Evolutionary conservation across 2,329 filamentous ascomycete species (phyloP).

Genomic region (Phialemoniopsis sp.): DNA sequence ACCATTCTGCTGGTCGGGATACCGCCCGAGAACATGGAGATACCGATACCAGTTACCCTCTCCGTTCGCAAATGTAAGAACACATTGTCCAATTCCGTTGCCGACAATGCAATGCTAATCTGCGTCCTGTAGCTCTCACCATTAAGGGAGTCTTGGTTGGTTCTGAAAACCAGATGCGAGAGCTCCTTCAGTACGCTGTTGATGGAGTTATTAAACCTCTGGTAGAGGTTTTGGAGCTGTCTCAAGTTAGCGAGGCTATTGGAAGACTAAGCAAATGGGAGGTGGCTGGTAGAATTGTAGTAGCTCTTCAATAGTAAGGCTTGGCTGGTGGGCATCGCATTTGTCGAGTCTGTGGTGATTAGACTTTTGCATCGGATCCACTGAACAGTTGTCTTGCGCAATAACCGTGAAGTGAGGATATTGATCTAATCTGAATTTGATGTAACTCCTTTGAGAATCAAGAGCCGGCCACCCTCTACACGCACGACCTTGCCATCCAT

Average conservation of each 20-base stretch:
- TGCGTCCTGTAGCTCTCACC: not conserved
- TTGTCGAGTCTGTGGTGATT: too few relatives aligned
- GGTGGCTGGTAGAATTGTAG: too few relatives aligned
- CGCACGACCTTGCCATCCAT: conserved; percentile 27
- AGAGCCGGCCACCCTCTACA: conserved; percentile 31
- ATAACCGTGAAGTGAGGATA: too few relatives aligned
- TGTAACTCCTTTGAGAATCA: conserved; percentile 1
- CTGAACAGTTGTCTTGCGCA: too few relatives aligned
- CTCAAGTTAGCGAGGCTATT: too few relatives aligned
- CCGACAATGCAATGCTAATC: too few relatives aligned
- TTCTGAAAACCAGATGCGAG: conserved; percentile 1
- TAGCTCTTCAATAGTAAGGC: too few relatives aligned
- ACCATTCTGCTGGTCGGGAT: conserved; percentile 1
- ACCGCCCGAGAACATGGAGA: not conserved
- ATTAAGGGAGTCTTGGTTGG: not conserved
- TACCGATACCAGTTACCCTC: conserved; percentile 1
- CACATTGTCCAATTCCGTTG: not conserved
- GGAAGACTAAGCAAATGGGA: too few relatives aligned
- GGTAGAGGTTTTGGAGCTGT: not conserved
- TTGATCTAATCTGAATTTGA: conserved; percentile 1
- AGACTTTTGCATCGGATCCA: too few relatives aligned
- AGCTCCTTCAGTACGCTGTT: conserved; percentile 1
- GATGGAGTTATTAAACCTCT: not conserved
- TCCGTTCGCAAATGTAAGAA: not conserved
- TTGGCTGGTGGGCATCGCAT: too few relatives aligned